Base-by-base conservation (phyloP, 2,329 filamentous ascomycete genomes). In the Colletotrichum destructivum region DNA sequence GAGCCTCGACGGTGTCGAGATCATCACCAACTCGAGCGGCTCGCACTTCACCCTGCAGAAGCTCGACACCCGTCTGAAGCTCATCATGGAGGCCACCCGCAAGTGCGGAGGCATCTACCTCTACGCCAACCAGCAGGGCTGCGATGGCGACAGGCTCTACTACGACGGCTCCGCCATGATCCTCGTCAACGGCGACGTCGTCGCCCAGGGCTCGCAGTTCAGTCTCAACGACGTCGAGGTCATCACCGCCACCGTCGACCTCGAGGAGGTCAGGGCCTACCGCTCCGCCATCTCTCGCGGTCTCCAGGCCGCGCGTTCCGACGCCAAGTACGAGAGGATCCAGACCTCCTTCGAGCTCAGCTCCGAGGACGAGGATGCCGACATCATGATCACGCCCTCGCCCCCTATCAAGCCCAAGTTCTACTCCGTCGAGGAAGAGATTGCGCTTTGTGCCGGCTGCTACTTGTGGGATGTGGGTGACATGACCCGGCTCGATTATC, bases 11-110 rank as follows among this genome's bases (percentile, higher is more conserved):
- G 93, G 94, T 5, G 89, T 90, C 7, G 93, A 94, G 77, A 90
- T 94, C 66, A 88, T 93, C 73, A 89, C 90, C 11, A 96, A 96
- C 79, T 90, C 87, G 3, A 90, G 87, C 64, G 93, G 90, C 8
- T 90, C 86, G 15, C 93, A 96, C 78, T 89, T 90, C 76, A 75
- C 75, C 21, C 73, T 81, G 21, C 85, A 89, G 15, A 95, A 95
- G 78, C 86, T 94, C 1, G 84, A 93, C 74, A 87, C 83, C 0
- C 85, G 91, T 16, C 82, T 94, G 38, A 84, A 88, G 31, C 82
- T 94, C 16, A 94, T 94, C 71, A 83, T 83, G 16, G 89, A 94
- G 75, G 91, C 91, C 3, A 93, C 91, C 0, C 77, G 82, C 5
- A 84, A 84, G 75, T 78, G 75, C 38, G 83, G 83, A 13, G 82